phyloP scores from a whole-genome alignment of 306 rosid genomes.

The Medicago arabica region DNA sequence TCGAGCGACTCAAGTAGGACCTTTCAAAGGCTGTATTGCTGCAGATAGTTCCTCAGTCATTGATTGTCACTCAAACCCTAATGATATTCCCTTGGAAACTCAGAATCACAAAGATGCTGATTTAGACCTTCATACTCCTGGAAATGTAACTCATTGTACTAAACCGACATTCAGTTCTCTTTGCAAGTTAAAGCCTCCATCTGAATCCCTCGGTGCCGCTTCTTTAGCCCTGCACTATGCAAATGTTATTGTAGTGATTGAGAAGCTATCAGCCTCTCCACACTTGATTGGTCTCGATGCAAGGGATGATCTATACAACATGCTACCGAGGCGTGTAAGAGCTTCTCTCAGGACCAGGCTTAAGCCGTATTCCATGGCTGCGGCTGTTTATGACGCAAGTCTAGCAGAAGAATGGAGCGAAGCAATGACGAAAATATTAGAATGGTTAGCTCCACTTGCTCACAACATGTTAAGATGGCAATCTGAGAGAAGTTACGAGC shows the following conservation, averaged over 20 bases:
- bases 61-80: conserved; percentile 53
- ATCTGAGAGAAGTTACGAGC: conserved; percentile 95
- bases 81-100: conserved; percentile 48
- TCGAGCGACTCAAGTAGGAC: conserved; percentile 87
- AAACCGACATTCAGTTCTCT: conserved; percentile 53
- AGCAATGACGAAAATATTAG: conserved; percentile 76
- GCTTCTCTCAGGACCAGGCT: conserved; percentile 68
- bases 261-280: conserved; percentile 93
- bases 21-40: conserved; percentile 75
- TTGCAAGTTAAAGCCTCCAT: conserved; percentile 71
- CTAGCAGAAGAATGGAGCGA: conserved; percentile 89
- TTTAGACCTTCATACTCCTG: conserved; percentile 43
- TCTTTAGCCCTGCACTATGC: conserved; percentile 98
- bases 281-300: conserved; percentile 96
- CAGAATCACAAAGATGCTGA: conserved; percentile 43
- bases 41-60: conserved; percentile 54
- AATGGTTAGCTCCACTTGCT: conserved; percentile 97
- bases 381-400: conserved; percentile 64
- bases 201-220: conserved; percentile 85
- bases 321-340: conserved; percentile 82
- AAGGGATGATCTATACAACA: conserved; percentile 92
- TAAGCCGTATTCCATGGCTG: conserved; percentile 71
- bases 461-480: conserved; percentile 98
- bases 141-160: conserved; percentile 41
- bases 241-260: conserved; percentile 79